These are phyloP conservation scores for Rutstroemia sydowiana DNA, from an alignment of 2,329 filamentous ascomycete species.

Conservation along the genomic window DNA sequence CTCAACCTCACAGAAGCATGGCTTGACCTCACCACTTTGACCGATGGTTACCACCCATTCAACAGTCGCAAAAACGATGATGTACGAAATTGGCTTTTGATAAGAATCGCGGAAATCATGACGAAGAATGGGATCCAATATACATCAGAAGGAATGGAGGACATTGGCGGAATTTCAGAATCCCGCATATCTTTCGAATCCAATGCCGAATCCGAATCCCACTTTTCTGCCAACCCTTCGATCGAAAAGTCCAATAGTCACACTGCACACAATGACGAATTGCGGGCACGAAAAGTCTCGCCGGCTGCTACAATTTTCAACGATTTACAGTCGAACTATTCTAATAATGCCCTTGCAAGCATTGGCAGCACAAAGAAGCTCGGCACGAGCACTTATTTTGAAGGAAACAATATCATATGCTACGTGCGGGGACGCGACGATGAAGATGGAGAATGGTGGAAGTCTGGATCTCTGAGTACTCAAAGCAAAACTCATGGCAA, in stretches of 20 bases:
- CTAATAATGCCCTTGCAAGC: slow-evolving; percentile 46
- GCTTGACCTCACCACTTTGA: slow-evolving; percentile 72
- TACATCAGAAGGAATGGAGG: slow-evolving; percentile 31
- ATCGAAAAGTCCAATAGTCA: not conserved
- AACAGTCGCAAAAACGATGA: slow-evolving; percentile 79
- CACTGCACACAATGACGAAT: slow-evolving; percentile 11
- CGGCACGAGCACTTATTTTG: slow-evolving; percentile 65
- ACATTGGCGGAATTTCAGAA: not conserved
- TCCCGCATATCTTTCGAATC: not conserved
- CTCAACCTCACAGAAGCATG: slow-evolving; percentile 82
- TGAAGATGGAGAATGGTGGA: slow-evolving; percentile 68
- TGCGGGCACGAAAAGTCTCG: slow-evolving; percentile 11
- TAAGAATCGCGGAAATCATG: slow-evolving; percentile 63
- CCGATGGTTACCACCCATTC: slow-evolving; percentile 74
- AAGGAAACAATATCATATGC: slow-evolving; percentile 85
- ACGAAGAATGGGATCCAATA: slow-evolving; percentile 49
- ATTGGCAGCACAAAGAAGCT: slow-evolving; percentile 29
- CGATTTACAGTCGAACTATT: slow-evolving; percentile 72
- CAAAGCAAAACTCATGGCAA: slow-evolving; percentile 45
- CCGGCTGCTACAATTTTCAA: slow-evolving; percentile 63
- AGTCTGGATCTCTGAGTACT: slow-evolving; percentile 26
- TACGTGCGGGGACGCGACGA: slow-evolving; percentile 82
- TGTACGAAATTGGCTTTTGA: slow-evolving; percentile 68
- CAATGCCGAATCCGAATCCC: slow-evolving; percentile 2
- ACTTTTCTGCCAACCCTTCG: slow-evolving; percentile 7